Conservation (phyloP, 306 rosid species). For the Myrica gale region DNA sequence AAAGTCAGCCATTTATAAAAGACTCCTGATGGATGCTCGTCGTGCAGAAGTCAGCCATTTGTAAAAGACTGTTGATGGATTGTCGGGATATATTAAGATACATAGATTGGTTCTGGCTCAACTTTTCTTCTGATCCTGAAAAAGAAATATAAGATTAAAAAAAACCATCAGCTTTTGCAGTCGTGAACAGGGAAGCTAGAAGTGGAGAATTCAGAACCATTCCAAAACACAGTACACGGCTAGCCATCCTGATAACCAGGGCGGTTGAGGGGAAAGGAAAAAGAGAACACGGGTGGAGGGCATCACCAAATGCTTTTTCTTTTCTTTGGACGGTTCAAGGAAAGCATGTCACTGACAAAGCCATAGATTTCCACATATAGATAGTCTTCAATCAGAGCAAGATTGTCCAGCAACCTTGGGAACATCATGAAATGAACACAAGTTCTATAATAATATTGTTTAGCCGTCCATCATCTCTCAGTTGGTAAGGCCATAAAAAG, state of each 20-base stretch:
- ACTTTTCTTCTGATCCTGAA: constrained; percentile 81
- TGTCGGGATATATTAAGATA: constrained; percentile 28
- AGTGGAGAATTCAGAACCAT: not conserved
- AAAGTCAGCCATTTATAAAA: not conserved
- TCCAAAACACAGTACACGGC: not conserved
- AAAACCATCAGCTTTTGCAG: constrained; percentile 14
- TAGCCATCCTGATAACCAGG: constrained; percentile 1
- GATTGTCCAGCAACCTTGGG: no score
- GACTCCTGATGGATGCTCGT: no score
- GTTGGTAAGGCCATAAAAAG: not conserved
- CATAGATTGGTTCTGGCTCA: constrained; percentile 77
- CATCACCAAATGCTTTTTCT: not conserved
- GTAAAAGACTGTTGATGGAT: not conserved
- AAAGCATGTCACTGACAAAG: not conserved
- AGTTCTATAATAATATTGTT: not conserved
- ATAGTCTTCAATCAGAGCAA: not conserved
- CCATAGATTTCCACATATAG: not conserved
- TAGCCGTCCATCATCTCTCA: not conserved
- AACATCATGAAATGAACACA: not conserved
- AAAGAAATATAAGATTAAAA: constrained; percentile 14
- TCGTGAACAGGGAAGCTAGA: not conserved
- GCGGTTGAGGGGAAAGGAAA: not conserved
- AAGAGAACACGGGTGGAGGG: not conserved
- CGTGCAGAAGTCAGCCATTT: no score
- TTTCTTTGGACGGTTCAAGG: not conserved